phyloP scores from a whole-genome alignment of 352 stramenopile genomes.

The Pythium scleroteichum region DNA sequence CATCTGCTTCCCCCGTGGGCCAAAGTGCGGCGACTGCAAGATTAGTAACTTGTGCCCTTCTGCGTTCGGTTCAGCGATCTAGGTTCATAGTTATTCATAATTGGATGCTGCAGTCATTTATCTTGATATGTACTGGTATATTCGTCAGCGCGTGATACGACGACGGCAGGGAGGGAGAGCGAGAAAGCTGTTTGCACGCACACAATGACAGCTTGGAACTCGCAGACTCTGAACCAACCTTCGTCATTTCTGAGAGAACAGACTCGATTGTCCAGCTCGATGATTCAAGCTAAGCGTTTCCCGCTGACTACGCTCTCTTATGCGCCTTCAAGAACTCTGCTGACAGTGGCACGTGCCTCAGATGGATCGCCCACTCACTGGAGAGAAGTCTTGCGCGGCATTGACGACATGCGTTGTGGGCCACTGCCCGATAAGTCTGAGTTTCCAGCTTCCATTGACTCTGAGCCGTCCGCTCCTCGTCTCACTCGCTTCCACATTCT shows the following conservation, averaged over 20 bases:
- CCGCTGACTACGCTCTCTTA: too few relatives aligned
- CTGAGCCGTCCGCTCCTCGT: not conserved
- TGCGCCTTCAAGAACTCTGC: too few relatives aligned
- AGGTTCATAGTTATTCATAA: not conserved
- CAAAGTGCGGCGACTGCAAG: conserved; percentile 74
- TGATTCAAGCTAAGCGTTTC: too few relatives aligned
- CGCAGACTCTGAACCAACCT: too few relatives aligned
- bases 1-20: conserved; percentile 70
- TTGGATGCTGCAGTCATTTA: too few relatives aligned
- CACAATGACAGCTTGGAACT: too few relatives aligned
- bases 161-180: too few relatives aligned
- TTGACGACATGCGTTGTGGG: not conserved
- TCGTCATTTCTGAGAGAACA: too few relatives aligned
- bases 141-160: too few relatives aligned
- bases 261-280: too few relatives aligned
- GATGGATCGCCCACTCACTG: not conserved
- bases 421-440: not conserved
- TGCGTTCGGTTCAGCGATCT: conserved; percentile 31
- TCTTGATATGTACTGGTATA: too few relatives aligned
- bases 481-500: not conserved
- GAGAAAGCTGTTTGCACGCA: too few relatives aligned
- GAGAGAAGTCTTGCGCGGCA: not conserved
- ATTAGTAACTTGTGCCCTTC: conserved; percentile 75
- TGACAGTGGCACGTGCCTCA: not conserved
- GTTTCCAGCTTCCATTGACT: not conserved